A percentile compares a stretch with the other conserved stretches of the same genome.
Conservation (phyloP, 306 rosid species). For the Crotalaria pallida region DNA sequence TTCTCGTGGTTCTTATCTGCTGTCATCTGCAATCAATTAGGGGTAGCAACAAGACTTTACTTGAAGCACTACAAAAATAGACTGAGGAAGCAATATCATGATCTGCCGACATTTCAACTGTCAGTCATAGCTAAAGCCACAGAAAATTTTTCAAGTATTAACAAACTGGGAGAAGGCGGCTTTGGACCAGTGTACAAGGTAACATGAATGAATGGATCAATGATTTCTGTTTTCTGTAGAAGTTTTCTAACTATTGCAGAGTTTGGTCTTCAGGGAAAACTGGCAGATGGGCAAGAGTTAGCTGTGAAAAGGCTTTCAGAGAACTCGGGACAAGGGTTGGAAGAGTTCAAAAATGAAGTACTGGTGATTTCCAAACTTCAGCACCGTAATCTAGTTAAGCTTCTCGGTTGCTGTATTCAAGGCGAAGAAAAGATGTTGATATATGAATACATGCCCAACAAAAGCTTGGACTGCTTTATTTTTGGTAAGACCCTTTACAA, state of each 20-base stretch:
- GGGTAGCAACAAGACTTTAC: background rate
- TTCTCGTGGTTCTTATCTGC: background rate
- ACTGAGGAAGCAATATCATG: conserved; percentile 14
- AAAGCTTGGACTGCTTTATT: conserved; percentile 9
- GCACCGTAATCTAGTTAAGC: conserved; percentile 11
- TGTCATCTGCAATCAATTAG: background rate
- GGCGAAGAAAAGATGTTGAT: conserved; percentile 8
- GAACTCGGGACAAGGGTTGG: background rate
- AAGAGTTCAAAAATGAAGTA: conserved; percentile 5
- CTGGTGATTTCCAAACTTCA: background rate
- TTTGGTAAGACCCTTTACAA: conserved; percentile 1
- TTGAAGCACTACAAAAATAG: background rate
- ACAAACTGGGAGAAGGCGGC: conserved; percentile 40
- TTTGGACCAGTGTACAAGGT: conserved; percentile 42
- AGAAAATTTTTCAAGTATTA: conserved; percentile 24
- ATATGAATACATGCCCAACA: conserved; percentile 14
- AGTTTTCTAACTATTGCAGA: background rate
- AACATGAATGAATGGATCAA: background rate
- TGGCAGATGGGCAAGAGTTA: background rate
- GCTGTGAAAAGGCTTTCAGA: background rate
- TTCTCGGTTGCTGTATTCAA: conserved; percentile 11
- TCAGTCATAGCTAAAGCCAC: conserved; percentile 28
- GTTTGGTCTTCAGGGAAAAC: background rate
- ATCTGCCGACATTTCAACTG: conserved; percentile 25
- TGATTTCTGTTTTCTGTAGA: background rate